phyloP scores from a whole-genome alignment of 73 alveolate species.

The Symbiodinium pilosum region DNA sequence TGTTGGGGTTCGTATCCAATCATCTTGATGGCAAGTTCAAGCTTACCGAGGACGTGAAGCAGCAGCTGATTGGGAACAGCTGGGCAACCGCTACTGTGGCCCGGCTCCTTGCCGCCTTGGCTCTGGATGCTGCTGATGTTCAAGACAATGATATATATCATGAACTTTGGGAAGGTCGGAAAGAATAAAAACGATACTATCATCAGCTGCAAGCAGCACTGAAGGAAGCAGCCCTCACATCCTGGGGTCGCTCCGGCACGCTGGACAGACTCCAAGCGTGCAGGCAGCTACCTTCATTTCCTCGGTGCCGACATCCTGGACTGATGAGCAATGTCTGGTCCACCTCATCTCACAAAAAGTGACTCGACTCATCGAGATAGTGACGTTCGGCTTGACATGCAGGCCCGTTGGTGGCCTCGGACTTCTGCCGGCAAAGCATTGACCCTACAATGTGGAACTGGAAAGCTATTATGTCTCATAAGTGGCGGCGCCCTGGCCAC shows the following conservation, averaged over 20 bases:
- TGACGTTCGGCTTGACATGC: neutral
- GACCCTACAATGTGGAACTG: constrained; percentile 17
- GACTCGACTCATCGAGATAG: neutral
- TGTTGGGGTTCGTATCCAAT: constrained; percentile 4
- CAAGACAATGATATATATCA: neutral
- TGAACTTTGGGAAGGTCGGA: neutral
- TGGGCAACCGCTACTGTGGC: neutral
- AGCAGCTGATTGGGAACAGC: too few relatives aligned
- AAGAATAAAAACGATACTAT: neutral
- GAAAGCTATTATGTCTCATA: neutral
- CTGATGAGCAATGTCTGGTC: constrained; percentile 24
- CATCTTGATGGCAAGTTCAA: neutral
- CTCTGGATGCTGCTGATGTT: neutral
- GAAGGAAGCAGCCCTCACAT: neutral
- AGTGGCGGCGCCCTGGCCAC: constrained; percentile 33
- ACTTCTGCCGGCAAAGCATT: neutral
- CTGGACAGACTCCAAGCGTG: neutral
- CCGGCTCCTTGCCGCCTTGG: neutral
- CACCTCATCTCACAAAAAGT: neutral
- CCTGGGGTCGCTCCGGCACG: neutral
- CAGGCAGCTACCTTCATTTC: neutral
- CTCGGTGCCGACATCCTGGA: neutral
- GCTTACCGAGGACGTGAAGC: constrained; percentile 32
- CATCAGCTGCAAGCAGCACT: neutral
- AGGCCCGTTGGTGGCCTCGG: neutral